phyloP scores from a whole-genome alignment of 169 alveolate species.

The Plasmodium falciparum region DNA sequence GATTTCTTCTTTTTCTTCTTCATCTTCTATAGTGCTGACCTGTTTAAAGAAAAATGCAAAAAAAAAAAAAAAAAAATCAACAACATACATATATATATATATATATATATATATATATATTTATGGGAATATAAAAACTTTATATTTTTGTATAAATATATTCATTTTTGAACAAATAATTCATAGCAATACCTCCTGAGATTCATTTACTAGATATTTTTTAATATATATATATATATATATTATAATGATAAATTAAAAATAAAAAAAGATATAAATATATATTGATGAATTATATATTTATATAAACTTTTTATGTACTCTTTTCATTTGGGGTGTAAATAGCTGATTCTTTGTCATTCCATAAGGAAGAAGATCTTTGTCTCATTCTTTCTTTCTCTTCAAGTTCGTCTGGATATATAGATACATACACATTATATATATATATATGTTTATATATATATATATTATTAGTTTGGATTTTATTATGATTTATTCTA shows the following conservation, averaged over 20 bases:
- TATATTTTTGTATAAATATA: not conserved
- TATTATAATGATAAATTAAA: not conserved
- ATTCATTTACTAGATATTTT: not conserved
- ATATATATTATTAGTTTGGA: not conserved
- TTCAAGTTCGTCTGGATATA: conserved; percentile 49
- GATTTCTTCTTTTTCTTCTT: conserved; percentile 42
- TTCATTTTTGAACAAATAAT: not conserved
- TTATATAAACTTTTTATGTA: conserved; percentile 1
- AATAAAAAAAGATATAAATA: conserved; percentile 1
- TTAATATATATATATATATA: not conserved
- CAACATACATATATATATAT: not conserved
- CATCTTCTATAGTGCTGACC: conserved; percentile 18
- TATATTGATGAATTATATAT: no score
- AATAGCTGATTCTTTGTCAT: conserved; percentile 31
- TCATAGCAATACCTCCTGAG: conserved; percentile 18
- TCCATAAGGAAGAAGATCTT: conserved; percentile 65
- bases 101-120: conserved; percentile 1
- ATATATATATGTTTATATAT: not conserved
- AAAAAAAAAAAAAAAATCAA: not conserved
- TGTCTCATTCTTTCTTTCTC: conserved; percentile 47
- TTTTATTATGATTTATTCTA: not conserved
- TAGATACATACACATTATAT: not conserved
- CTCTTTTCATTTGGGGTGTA: conserved; percentile 30
- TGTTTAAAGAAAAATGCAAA: not conserved
- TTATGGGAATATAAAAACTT: not conserved